phyloP scores from a whole-genome alignment of 176 grass and related monocot genomes.

The Echinochloa phyllopogon region DNA sequence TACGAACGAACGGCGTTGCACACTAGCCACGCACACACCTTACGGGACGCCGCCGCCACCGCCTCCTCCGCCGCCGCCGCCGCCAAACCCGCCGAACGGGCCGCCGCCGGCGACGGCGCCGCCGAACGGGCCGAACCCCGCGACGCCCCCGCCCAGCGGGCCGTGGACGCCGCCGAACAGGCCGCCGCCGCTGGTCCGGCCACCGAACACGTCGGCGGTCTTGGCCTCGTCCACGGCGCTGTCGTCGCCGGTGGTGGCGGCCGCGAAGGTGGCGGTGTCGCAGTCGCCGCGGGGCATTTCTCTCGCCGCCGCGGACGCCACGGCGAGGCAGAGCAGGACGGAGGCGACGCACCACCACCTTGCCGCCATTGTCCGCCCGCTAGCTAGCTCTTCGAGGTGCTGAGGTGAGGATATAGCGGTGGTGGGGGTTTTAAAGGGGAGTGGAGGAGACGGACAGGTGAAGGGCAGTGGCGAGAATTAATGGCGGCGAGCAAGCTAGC shows the following conservation, averaged over 20 bases:
- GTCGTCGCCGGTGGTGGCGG: too few relatives aligned
- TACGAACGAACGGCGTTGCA: neutral
- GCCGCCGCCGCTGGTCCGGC: conserved; percentile 40
- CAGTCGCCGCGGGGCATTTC: conserved; percentile 24
- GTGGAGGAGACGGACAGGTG: conserved; percentile 23
- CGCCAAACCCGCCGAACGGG: conserved; percentile 41
- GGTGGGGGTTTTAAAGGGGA: conserved; percentile 40
- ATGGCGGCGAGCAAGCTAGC: conserved; percentile 14
- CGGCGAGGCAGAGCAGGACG: conserved; percentile 50
- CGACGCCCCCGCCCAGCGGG: conserved; percentile 41
- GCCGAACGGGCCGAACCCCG: conserved; percentile 31
- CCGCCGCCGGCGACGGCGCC: conserved; percentile 40
- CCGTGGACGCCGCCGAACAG: conserved; percentile 51
- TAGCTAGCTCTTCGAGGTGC: neutral
- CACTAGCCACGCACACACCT: neutral
- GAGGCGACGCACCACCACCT: conserved; percentile 46
- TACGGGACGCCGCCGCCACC: conserved; percentile 32
- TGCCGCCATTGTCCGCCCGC: neutral
- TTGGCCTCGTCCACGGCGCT: conserved; percentile 33
- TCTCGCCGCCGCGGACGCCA: conserved; percentile 7
- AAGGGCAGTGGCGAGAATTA: conserved; percentile 1
- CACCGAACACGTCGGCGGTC: conserved; percentile 28
- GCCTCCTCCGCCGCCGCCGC: conserved; percentile 44
- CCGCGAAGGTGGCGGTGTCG: neutral
- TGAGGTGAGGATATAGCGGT: neutral